Evolutionary conservation across 306 rosid genomes (phyloP).

Genomic region (Citrullus mucosospermus): DNA sequence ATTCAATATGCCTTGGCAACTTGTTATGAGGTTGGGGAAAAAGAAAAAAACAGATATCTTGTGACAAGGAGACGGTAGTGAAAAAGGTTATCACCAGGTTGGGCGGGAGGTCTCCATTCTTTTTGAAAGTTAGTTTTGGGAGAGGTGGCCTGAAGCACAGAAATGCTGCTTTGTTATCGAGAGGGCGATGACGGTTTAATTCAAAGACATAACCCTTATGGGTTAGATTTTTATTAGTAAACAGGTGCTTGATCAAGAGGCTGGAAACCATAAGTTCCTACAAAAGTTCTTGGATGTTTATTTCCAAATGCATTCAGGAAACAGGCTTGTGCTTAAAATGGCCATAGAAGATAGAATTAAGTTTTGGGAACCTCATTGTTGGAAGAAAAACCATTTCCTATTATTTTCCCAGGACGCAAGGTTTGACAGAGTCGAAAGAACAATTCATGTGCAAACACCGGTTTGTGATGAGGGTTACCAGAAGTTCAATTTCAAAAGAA

Average conservation of each 20-base stretch:
- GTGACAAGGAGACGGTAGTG: neutral
- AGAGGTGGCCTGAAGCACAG: neutral
- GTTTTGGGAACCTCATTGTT: neutral
- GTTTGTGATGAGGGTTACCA: neutral
- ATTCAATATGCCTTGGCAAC: neutral
- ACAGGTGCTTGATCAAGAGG: neutral
- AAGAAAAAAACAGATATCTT: neutral
- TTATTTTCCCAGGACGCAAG: neutral
- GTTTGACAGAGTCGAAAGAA: neutral
- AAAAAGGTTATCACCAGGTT: neutral
- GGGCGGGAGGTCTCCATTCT: neutral
- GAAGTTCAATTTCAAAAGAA: neutral
- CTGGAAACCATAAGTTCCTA: neutral
- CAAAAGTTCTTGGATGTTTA: neutral
- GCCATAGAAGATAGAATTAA: neutral
- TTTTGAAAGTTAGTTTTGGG: neutral
- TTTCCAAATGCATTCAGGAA: neutral
- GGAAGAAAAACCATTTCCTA: neutral
- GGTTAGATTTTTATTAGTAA: neutral
- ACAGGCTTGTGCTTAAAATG: neutral
- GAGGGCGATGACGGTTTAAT: neutral
- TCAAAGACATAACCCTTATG: neutral
- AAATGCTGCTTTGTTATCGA: neutral
- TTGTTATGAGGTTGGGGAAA: neutral
- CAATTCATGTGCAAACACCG: neutral